Evolutionary conservation across 495 filamentous ascomycete species (phyloP).

Genomic region (Xylaria cubensis): DNA sequence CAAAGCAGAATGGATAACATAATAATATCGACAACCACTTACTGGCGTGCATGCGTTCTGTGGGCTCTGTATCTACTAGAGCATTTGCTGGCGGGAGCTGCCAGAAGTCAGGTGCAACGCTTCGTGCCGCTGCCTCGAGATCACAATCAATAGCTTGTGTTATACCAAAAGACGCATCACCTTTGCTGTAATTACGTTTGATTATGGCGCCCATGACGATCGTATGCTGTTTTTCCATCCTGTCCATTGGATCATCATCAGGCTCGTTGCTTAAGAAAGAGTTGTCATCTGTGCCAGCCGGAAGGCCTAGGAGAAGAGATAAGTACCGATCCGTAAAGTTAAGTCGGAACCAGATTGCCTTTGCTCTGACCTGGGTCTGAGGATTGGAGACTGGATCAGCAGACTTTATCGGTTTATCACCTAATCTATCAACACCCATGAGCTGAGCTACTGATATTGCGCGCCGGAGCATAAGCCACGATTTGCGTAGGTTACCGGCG

Average conservation of each 20-base stretch:
- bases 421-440: slow-evolving; percentile 49
- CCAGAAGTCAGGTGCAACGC: slow-evolving; percentile 50
- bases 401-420: slow-evolving; percentile 40
- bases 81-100: slow-evolving; percentile 20
- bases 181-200: slow-evolving; percentile 45
- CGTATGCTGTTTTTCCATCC: slow-evolving; percentile 44
- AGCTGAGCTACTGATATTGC: slow-evolving; percentile 52
- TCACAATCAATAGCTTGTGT: slow-evolving; percentile 55
- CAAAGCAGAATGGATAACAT: background rate
- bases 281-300: slow-evolving; percentile 44
- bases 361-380: slow-evolving; percentile 31
- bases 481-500: slow-evolving; percentile 52
- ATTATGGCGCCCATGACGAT: slow-evolving; percentile 48
- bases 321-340: slow-evolving; percentile 42
- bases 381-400: slow-evolving; percentile 37
- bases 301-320: slow-evolving; percentile 51
- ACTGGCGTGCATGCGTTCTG: slow-evolving; percentile 30
- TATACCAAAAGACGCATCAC: slow-evolving; percentile 33
- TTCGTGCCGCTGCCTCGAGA: slow-evolving; percentile 47
- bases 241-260: slow-evolving; percentile 38
- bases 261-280: slow-evolving; percentile 41
- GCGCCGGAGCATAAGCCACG: slow-evolving; percentile 52
- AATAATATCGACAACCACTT: background rate
- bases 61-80: background rate
- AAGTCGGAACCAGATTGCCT: slow-evolving; percentile 44